phyloP scores from a whole-genome alignment of 2,329 filamentous ascomycete genomes.

The Colletotrichum theobromicola region DNA sequence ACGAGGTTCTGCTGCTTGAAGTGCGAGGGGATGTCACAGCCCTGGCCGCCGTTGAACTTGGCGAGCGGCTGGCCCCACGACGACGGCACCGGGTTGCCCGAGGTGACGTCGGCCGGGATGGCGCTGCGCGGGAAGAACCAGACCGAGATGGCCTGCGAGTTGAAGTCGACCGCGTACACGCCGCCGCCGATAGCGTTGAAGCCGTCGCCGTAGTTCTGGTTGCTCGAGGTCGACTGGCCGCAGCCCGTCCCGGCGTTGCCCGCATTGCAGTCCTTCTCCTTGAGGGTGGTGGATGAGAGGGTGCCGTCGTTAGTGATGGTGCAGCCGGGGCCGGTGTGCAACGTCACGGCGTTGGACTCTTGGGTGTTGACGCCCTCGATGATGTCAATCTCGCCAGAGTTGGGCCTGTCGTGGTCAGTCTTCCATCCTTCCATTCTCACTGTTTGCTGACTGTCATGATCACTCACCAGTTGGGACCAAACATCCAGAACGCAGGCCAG shows the following conservation, averaged over 20 bases:
- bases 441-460: neutral
- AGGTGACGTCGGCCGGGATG: conserved; percentile 68
- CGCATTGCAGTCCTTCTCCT: conserved; percentile 61
- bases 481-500: conserved; percentile 77
- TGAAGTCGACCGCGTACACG: conserved; percentile 81
- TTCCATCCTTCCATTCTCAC: neutral
- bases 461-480: conserved; percentile 67
- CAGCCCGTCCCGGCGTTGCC: conserved; percentile 63
- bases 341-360: conserved; percentile 63
- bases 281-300: conserved; percentile 49
- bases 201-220: conserved; percentile 65
- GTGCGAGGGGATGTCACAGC: conserved; percentile 73
- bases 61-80: conserved; percentile 74
- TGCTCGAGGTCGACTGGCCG: conserved; percentile 54
- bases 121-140: conserved; percentile 79
- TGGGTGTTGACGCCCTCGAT: conserved; percentile 77
- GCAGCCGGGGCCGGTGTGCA: conserved; percentile 71
- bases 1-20: conserved; percentile 79
- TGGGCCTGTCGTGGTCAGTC: conserved; percentile 43
- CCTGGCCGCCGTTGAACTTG: conserved; percentile 67
- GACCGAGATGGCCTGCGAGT: conserved; percentile 70
- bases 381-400: conserved; percentile 77
- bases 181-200: conserved; percentile 77
- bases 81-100: conserved; percentile 65
- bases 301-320: conserved; percentile 55